Evolutionary conservation across 2,329 filamentous ascomycete genomes (phyloP).

Genomic region (Calonectria hongkongensis): DNA sequence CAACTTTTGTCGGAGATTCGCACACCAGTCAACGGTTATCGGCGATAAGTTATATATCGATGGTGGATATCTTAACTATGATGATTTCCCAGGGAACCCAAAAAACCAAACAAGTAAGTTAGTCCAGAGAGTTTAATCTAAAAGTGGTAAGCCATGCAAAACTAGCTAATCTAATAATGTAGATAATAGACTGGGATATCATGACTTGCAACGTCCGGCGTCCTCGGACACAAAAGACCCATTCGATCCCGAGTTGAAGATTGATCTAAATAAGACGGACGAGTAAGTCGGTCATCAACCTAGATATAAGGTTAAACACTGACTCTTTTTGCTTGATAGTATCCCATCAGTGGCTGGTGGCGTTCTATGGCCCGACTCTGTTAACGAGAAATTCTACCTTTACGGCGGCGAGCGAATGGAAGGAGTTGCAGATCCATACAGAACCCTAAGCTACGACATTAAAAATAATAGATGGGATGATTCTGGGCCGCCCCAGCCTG

Average conservation of each 20-base stretch:
- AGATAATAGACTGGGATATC: conserved; percentile 27
- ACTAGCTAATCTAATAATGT: conserved; percentile 38
- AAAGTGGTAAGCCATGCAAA: too few relatives aligned
- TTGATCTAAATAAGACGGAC: conserved; percentile 18
- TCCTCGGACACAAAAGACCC: not conserved
- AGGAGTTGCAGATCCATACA: not conserved
- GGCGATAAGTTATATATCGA: conserved; percentile 76
- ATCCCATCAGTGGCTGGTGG: conserved; percentile 67
- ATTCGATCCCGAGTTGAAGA: conserved; percentile 5
- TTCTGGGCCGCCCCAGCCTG: conserved; percentile 57
- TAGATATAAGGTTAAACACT: not conserved
- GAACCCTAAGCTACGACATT: conserved; percentile 68
- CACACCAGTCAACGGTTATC: conserved; percentile 75
- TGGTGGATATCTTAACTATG: conserved; percentile 74
- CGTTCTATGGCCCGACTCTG: conserved; percentile 73
- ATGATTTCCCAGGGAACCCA: conserved; percentile 65
- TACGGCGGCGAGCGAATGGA: conserved; percentile 75
- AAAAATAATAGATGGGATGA: conserved; percentile 72
- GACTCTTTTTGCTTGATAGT: conserved; percentile 51
- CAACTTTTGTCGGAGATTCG: conserved; percentile 70
- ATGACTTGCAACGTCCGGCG: not conserved
- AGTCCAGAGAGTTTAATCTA: not conserved
- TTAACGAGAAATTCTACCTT: conserved; percentile 77
- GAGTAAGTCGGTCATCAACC: not conserved
- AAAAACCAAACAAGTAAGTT: conserved; percentile 73